These are phyloP conservation scores for Bimuria novae-zelandiae DNA, from an alignment of 2,329 filamentous ascomycete species.

Conservation along the genomic window DNA sequence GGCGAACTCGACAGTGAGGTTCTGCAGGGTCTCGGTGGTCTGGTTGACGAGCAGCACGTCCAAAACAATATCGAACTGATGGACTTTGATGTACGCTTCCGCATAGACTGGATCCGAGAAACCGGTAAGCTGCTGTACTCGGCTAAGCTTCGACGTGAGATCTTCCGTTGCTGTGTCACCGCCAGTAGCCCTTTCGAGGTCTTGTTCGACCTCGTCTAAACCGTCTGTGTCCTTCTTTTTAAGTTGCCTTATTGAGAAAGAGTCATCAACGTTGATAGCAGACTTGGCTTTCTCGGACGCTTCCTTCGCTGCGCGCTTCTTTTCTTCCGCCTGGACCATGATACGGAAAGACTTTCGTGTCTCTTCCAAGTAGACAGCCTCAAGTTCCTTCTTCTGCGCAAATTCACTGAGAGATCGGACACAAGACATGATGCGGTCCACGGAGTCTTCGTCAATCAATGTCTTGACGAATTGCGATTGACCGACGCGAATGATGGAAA, in stretches of 20 bases:
- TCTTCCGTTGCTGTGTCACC: conserved; percentile 85
- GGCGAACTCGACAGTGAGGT: conserved; percentile 97
- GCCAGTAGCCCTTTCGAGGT: conserved; percentile 91
- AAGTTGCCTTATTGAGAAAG: conserved; percentile 88
- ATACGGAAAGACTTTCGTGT: conserved; percentile 94
- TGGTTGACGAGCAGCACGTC: conserved; percentile 98
- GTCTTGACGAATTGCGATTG: conserved; percentile 99
- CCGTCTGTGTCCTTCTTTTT: conserved; percentile 84
- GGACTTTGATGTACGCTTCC: conserved; percentile 96
- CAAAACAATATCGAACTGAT: conserved; percentile 97
- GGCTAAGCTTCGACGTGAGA: conserved; percentile 88
- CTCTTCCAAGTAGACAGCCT: conserved; percentile 90
- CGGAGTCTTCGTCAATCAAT: conserved; percentile 94
- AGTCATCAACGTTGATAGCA: conserved; percentile 93
- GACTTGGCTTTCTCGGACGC: conserved; percentile 91
- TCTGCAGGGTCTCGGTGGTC: conserved; percentile 93
- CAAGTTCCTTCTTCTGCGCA: conserved; percentile 83
- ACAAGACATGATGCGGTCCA: conserved; percentile 98
- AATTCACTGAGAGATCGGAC: conserved; percentile 92
- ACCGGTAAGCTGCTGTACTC: conserved; percentile 94
- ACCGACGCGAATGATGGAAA: conserved; percentile 95
- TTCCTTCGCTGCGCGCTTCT: conserved; percentile 94
- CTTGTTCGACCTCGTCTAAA: conserved; percentile 81
- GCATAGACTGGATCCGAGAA: conserved; percentile 98
- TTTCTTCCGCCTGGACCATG: conserved; percentile 97